Evolutionary conservation across 2,329 filamentous ascomycete species (phyloP).

Genomic region (Trichoderma atrobrunneum): DNA sequence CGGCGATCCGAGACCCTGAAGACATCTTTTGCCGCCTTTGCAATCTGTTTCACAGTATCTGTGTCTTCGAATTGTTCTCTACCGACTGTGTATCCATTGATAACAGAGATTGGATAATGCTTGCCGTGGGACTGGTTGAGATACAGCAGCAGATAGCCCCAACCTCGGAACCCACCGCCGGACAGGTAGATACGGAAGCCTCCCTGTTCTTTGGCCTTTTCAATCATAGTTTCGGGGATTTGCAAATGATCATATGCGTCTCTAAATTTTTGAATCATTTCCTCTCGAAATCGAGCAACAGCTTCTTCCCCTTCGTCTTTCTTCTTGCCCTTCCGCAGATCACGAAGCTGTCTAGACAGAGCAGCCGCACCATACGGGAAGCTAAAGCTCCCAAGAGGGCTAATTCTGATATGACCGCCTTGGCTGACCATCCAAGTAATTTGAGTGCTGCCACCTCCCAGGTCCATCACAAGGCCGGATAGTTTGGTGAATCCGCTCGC

Average conservation of each 20-base stretch:
- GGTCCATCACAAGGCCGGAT: slow-evolving; percentile 68
- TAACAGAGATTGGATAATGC: slow-evolving; percentile 68
- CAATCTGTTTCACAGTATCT: slow-evolving; percentile 31
- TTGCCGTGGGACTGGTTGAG: slow-evolving; percentile 57
- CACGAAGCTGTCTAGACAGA: slow-evolving; percentile 52
- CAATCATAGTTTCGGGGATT: slow-evolving; percentile 50
- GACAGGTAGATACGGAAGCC: slow-evolving; percentile 64
- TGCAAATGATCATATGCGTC: slow-evolving; percentile 51
- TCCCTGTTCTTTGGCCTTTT: slow-evolving; percentile 41
- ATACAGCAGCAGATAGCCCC: slow-evolving; percentile 62
- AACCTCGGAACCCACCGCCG: slow-evolving; percentile 68
- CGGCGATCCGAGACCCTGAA: slow-evolving; percentile 66
- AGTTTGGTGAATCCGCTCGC: slow-evolving; percentile 61
- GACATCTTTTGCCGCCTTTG: slow-evolving; percentile 35
- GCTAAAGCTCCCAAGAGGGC: slow-evolving; percentile 57
- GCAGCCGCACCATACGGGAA: slow-evolving; percentile 70
- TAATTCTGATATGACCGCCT: slow-evolving; percentile 49
- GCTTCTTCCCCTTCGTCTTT: slow-evolving; percentile 41
- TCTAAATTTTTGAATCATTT: slow-evolving; percentile 52
- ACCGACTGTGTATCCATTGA: slow-evolving; percentile 63
- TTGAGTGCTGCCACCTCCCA: slow-evolving; percentile 68
- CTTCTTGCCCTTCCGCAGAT: slow-evolving; percentile 38
- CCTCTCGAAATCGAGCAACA: slow-evolving; percentile 43
- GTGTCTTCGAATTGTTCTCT: slow-evolving; percentile 52
- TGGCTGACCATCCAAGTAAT: slow-evolving; percentile 62